phyloP scores from a whole-genome alignment of 1,139 yeast species.

The Hansenula sp. region DNA sequence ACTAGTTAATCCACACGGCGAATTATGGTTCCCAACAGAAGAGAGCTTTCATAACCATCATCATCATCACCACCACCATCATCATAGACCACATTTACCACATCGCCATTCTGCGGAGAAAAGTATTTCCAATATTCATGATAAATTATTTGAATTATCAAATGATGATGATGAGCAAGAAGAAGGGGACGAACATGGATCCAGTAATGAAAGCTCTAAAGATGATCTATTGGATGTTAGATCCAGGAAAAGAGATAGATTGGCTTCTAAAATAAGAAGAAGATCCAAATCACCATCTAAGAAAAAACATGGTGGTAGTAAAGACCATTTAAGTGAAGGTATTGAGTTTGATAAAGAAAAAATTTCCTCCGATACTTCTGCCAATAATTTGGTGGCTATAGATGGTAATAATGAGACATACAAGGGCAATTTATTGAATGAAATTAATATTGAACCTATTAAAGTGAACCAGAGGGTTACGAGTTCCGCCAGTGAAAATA shows the following conservation, averaged over 20 bases:
- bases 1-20: constrained; percentile 48
- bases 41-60: constrained; percentile 1
- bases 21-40: constrained; percentile 48
- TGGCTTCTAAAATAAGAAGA: constrained; percentile 12
- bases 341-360: not conserved
- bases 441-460: constrained; percentile 20
- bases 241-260: constrained; percentile 13
- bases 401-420: not conserved
- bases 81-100: constrained; percentile 8
- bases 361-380: not conserved
- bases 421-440: constrained; percentile 10
- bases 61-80: constrained; percentile 3
- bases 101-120: constrained; percentile 6
- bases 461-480: constrained; percentile 6
- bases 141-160: constrained; percentile 10
- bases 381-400: not conserved
- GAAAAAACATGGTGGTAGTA: not conserved
- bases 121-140: constrained; percentile 12
- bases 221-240: constrained; percentile 13
- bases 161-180: constrained; percentile 3
- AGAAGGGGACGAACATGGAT: not conserved
- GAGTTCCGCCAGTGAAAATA: not conserved
- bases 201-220: constrained; percentile 8
- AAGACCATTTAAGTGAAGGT: not conserved
- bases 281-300: constrained; percentile 22